Evolutionary conservation across 2,329 filamentous ascomycete species (phyloP), one percentile per base, ranked within the genome.

Genomic region (Ophiocordyceps sinensis): DNA sequence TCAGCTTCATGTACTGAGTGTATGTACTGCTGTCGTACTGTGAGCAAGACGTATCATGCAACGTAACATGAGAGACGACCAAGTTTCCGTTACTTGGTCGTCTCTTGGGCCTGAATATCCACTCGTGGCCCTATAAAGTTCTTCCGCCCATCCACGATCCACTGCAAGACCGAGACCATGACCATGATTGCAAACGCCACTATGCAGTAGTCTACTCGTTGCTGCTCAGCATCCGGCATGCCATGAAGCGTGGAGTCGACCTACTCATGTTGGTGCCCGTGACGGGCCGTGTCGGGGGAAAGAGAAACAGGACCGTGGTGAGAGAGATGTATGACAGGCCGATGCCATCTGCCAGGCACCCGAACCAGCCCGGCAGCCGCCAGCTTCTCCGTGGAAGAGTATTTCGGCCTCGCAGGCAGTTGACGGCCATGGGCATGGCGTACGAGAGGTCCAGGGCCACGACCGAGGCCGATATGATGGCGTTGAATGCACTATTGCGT

Each of bases 401-500:
- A 29, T 65, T 72, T 5, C 80, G 69, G 13, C 80, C 76, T 4
- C 75, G 73, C 4, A 82, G 55, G 41, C 76, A 71, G 51, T 85
- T 84, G 48, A 87, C 76, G 0, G 72, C 66, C 37, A 85, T 74
- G 0, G 83, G 84, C 32, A 88, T 83, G 6, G 73, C 82, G 49
- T 88, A 88, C 3, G 79, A 80, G 5, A 87, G 62, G 7, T 79
- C 76, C 0, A 88, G 67, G 1, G 81, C 74, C 8, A 86, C 80
- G 0, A 87, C 82, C 0, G 79, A 81, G 0, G 80, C 74, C 0
- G 79, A 76, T 1, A 82, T 70, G 49, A 85, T 82, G 13, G 80
- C 80, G 35, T 80, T 83, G 59, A 85, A 84, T 0, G 81, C 80
- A 44, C 70, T 52, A 15, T 7, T 19, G 3, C 11, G 1, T 2